Conservation (phyloP, 148 eudicot species). For the Oxyria digyna region DNA sequence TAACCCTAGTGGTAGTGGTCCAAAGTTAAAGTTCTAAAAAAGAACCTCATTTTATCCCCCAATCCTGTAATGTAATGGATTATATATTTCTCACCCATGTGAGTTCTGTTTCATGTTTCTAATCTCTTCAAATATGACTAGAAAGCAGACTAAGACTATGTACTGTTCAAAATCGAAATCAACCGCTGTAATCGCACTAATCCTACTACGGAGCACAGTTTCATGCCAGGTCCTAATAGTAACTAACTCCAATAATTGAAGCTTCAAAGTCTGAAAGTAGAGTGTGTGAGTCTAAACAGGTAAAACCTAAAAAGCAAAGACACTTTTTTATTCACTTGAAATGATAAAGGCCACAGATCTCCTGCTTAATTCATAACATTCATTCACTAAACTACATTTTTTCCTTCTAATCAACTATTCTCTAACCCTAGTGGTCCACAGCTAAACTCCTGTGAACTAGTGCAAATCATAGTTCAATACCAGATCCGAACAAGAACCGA, state of each 20-base stretch:
- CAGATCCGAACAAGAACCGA: not conserved
- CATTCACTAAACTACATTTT: not conserved
- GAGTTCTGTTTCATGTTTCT: not conserved
- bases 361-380: too few species aligned
- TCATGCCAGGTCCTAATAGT: not conserved
- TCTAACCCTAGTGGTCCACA: conserved; percentile 1
- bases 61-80: not conserved
- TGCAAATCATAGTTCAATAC: too few species aligned
- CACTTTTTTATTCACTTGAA: too few species aligned
- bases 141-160: too few species aligned
- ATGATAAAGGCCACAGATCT: not conserved
- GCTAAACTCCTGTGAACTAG: not conserved
- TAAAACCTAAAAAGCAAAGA: not conserved
- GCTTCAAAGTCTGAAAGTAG: not conserved
- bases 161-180: not conserved
- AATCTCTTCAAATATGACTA: not conserved
- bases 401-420: not conserved
- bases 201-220: not conserved
- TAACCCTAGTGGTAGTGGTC: conserved; percentile 4
- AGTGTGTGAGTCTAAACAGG: not conserved
- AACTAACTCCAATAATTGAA: not conserved
- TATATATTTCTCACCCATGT: not conserved
- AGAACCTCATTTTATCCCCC: not conserved
- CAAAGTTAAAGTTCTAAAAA: not conserved
- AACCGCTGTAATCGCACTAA: not conserved